These are phyloP conservation scores for Cladosporium phlei DNA, from an alignment of 2,329 filamentous ascomycete genomes.

Conservation along the genomic window DNA sequence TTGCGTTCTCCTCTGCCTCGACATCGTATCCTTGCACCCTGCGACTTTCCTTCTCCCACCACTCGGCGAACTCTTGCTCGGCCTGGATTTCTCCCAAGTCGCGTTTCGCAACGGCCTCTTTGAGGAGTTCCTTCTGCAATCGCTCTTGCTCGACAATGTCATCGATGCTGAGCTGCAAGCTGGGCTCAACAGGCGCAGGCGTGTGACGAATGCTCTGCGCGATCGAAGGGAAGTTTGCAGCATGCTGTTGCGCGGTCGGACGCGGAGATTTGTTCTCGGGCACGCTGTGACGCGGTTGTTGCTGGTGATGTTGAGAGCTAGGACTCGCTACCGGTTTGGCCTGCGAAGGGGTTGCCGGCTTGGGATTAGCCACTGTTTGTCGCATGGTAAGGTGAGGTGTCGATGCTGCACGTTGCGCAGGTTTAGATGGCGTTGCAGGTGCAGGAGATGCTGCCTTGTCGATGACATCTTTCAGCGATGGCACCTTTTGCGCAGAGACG, in stretches of 20 bases:
- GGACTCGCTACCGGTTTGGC: constrained; percentile 19
- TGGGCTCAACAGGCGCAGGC: constrained; percentile 57
- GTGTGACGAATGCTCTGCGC: constrained; percentile 48
- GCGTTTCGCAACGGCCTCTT: constrained; percentile 79
- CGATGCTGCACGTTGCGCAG: constrained; percentile 26
- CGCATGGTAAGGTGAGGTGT: constrained; percentile 56
- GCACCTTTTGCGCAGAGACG: constrained; percentile 47
- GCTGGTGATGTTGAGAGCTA: constrained; percentile 13
- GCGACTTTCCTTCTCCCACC: constrained; percentile 85
- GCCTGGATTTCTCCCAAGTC: constrained; percentile 92
- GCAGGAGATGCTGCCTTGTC: constrained; percentile 30
- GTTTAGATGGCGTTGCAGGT: constrained; percentile 27
- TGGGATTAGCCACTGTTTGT: constrained; percentile 53
- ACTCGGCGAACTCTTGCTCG: constrained; percentile 93
- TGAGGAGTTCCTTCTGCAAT: constrained; percentile 74
- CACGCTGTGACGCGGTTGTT: constrained; percentile 20
- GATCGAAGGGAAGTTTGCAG: constrained; percentile 33
- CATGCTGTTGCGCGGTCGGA: constrained; percentile 24
- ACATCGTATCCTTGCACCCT: constrained; percentile 42
- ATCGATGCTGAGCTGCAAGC: constrained; percentile 68
- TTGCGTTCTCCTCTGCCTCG: constrained; percentile 21
- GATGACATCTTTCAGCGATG: constrained; percentile 48
- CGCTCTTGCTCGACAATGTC: constrained; percentile 87
- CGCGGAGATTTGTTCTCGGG: constrained; percentile 5
- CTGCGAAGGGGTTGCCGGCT: constrained; percentile 17